phyloP scores from a whole-genome alignment of 2,329 filamentous ascomycete genomes.

The Myriosclerotinia scirpicola region DNA sequence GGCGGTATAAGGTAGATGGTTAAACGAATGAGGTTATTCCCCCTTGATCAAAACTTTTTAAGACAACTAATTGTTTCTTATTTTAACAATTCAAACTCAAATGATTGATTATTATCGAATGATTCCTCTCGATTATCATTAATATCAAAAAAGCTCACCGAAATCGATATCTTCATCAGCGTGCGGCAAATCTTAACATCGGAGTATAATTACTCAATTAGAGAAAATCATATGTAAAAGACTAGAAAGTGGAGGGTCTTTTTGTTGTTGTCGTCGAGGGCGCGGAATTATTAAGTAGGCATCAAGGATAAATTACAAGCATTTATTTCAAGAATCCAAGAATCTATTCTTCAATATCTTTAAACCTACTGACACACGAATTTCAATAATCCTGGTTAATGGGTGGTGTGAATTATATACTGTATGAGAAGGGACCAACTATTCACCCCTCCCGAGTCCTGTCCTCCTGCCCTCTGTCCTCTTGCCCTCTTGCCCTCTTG shows the following conservation, averaged over 20 bases:
- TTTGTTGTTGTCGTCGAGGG: not conserved
- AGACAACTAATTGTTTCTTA: not conserved
- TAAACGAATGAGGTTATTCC: constrained; percentile 4
- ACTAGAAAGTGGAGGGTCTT: not conserved
- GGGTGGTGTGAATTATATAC: not conserved
- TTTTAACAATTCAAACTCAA: not conserved
- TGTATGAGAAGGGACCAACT: not conserved
- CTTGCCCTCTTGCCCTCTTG: no score
- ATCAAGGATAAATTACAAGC: not conserved
- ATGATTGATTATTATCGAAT: not conserved
- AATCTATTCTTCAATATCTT: not conserved
- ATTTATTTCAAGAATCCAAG: not conserved
- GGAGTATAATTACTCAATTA: constrained; percentile 13
- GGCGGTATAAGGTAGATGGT: not conserved
- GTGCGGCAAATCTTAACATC: constrained; percentile 9
- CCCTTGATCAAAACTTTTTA: not conserved
- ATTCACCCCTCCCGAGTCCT: not conserved
- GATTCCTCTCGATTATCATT: not conserved
- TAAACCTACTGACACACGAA: not conserved
- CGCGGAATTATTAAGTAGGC: not conserved
- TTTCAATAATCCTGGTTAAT: not conserved
- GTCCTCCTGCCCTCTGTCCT: no score
- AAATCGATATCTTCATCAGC: not conserved
- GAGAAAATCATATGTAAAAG: constrained; percentile 6
- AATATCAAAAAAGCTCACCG: not conserved